Evolutionary conservation across 1,139 yeast species (phyloP), one percentile per base, ranked within the genome.

Genomic region (Trichomonascaceae sp.): DNA sequence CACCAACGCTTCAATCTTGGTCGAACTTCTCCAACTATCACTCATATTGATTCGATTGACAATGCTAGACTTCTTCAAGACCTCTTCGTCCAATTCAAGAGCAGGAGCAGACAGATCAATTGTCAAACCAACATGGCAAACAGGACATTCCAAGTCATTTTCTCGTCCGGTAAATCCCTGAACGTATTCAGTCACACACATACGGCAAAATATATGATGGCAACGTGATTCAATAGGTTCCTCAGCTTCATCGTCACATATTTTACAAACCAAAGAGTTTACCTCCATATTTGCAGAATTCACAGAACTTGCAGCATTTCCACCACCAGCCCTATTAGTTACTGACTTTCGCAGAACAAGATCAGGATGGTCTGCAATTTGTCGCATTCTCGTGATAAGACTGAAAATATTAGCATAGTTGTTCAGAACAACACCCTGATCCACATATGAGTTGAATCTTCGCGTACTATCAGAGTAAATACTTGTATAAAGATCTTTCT

Each of bases 241-340:
- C 69, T 93, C 98, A 0, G 99, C 96, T 69, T 90, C 97, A 66
- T 95, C 99, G 62, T 91, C 98, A 71, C 99, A 95, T 27, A 93
- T 70, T 61, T 88, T 95, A 67, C 99, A 93, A 49, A 95, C 85
- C 27, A 90, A 79, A 1, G 85, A 84, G 13, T 89, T 90, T 18
- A 75, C 76, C 43, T 22, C 49, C 43, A 27, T 27, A 27, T 27
- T 27, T 27, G 32, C 32, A 2, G n/a, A 15, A 30, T 38, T 22
- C 1, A 12, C 19, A 27, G 22, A 19, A 10, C 10, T 36, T 45
- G 18, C 27, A 32, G 36, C 24, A 41, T 10, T 43, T 15, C 39
- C 43, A 4, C 66, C 68, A 9, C 62, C 66, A 1, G 60, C 65
- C 9, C 57, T 60, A 1, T 62, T 55, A 2, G 62, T 65, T 7